These are phyloP conservation scores for Diplogelasinospora grovesii DNA, from an alignment of 495 filamentous ascomycete species.

Conservation along the genomic window DNA sequence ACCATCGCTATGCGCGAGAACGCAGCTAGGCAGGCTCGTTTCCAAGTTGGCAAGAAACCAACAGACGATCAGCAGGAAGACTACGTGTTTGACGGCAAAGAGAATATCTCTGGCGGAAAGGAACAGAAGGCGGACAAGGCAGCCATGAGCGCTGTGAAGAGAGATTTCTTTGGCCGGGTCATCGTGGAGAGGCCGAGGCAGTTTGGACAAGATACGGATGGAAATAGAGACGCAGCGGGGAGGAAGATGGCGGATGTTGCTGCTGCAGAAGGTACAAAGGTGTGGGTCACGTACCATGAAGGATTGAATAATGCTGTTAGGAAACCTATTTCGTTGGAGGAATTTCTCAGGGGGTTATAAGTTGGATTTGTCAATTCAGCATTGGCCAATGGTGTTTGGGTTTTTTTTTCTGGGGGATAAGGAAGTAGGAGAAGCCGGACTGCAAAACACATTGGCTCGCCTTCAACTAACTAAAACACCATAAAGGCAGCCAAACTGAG, in stretches of 20 bases:
- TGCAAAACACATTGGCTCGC: no score
- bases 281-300: slow-evolving; percentile 94
- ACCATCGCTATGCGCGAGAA: slow-evolving; percentile 55
- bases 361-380: no score
- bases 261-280: slow-evolving; percentile 47
- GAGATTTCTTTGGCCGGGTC: slow-evolving; percentile 84
- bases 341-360: slow-evolving; percentile 66
- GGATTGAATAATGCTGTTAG: slow-evolving; percentile 95
- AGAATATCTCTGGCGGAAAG: slow-evolving; percentile 28
- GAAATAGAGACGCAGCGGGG: slow-evolving; percentile 24
- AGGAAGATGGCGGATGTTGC: slow-evolving; percentile 23
- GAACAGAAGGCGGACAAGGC: slow-evolving; percentile 11
- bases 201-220: slow-evolving; percentile 31
- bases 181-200: slow-evolving; percentile 42
- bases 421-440: no score
- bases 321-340: slow-evolving; percentile 81
- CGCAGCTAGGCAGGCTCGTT: slow-evolving; percentile 49
- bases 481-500: no score
- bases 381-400: no score
- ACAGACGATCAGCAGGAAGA: not conserved
- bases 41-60: slow-evolving; percentile 32
- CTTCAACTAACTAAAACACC: no score
- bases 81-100: slow-evolving; percentile 34
- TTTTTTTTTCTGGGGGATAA: no score
- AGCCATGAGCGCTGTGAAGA: slow-evolving; percentile 47